Conservation (phyloP, 768 basidiomycete species). For the Pulveroboletus ravenelii region DNA sequence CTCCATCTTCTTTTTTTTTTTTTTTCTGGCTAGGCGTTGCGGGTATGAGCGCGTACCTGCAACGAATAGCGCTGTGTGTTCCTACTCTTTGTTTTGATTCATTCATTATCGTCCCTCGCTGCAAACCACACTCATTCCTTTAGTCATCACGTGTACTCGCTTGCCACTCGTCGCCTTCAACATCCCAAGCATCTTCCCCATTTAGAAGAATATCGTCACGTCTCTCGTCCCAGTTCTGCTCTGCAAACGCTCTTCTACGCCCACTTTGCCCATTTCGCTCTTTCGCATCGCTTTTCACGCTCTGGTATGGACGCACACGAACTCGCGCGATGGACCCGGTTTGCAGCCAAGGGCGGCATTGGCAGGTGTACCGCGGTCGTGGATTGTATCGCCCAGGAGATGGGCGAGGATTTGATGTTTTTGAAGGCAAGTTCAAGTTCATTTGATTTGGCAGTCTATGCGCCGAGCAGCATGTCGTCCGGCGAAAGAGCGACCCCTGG, state of each 20-base stretch:
- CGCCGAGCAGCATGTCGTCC: not conserved
- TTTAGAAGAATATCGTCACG: not conserved
- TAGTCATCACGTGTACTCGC: not conserved
- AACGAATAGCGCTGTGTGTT: not conserved
- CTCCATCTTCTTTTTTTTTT: not conserved
- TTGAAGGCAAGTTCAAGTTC: conserved; percentile 49
- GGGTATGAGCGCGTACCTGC: not conserved
- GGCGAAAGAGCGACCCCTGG: not conserved
- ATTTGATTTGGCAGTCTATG: not conserved
- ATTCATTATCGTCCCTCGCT: not conserved
- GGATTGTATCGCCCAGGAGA: conserved; percentile 71
- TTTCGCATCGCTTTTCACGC: not conserved
- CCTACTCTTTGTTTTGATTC: not conserved
- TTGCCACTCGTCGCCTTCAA: too few species aligned
- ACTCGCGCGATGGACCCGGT: conserved; percentile 76
- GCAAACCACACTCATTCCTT: not conserved
- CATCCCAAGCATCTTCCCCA: not conserved
- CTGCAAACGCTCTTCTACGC: not conserved
- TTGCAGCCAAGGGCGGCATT: conserved; percentile 82
- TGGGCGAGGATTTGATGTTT: conserved; percentile 79
- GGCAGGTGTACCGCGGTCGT: conserved; percentile 69
- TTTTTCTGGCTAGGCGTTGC: not conserved
- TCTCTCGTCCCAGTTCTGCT: too few species aligned
- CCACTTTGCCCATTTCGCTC: not conserved
- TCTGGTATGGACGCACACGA: conserved; percentile 60